These are phyloP conservation scores for Clonostachys solani DNA, from an alignment of 2,329 filamentous ascomycete genomes.

Conservation along the genomic window DNA sequence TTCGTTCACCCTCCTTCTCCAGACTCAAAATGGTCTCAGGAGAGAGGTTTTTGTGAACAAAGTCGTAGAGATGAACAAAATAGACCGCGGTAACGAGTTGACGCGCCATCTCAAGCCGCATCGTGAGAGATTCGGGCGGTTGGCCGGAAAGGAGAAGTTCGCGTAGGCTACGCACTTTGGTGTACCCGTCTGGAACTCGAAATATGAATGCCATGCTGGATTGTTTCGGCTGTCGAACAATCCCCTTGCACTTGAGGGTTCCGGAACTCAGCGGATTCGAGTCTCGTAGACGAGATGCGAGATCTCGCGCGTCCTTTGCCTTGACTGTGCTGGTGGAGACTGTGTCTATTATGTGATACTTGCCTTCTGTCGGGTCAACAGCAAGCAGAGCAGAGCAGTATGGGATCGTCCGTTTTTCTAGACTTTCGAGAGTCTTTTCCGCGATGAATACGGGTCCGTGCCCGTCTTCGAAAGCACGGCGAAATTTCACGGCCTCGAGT, in stretches of 20 bases:
- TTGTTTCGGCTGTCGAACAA: not conserved
- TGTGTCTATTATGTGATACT: not conserved
- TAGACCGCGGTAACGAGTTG: constrained; percentile 1
- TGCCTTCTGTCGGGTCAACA: not conserved
- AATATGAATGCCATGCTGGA: not conserved
- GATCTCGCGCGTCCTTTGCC: not conserved
- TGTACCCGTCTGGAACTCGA: not conserved
- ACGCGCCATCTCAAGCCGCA: not conserved
- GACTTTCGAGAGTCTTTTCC: not conserved
- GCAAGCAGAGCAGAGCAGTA: not conserved
- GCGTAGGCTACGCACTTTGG: not conserved
- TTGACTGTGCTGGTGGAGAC: not conserved
- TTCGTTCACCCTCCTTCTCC: not conserved
- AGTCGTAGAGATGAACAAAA: constrained; percentile 33
- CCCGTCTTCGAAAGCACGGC: not conserved
- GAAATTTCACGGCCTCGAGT: constrained; percentile 15
- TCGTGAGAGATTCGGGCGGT: constrained; percentile 3
- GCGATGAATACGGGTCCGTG: not conserved
- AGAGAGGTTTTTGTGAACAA: constrained; percentile 38
- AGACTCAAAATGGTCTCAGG: constrained; percentile 7
- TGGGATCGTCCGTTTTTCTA: not conserved
- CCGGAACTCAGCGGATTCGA: constrained; percentile 2
- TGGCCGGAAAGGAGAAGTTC: constrained; percentile 1
- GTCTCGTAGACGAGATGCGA: not conserved
- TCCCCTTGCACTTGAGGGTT: constrained; percentile 2